phyloP scores from a whole-genome alignment of 2,329 filamentous ascomycete genomes.

The Trichoderma breve region DNA sequence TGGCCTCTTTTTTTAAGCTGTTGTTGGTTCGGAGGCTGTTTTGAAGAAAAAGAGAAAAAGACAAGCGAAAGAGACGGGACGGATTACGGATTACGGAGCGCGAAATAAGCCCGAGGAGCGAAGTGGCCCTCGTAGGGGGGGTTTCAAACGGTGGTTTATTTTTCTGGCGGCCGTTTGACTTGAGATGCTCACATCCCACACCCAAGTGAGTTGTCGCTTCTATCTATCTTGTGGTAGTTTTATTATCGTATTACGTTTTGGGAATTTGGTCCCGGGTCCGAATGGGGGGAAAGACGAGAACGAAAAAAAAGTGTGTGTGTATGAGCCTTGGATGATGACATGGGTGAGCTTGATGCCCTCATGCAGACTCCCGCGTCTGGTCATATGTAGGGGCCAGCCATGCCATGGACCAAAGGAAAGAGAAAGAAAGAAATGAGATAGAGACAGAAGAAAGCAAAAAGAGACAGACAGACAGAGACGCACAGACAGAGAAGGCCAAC shows the following conservation, averaged over 20 bases:
- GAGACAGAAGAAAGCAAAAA: background rate
- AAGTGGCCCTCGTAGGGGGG: background rate
- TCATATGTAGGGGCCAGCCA: background rate
- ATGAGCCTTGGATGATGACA: background rate
- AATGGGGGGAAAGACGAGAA: background rate
- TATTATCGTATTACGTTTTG: background rate
- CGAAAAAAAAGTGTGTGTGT: background rate
- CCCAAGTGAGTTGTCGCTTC: background rate
- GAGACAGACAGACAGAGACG: background rate
- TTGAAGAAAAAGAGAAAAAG: background rate
- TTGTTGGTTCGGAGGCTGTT: background rate
- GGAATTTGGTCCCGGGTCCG: background rate
- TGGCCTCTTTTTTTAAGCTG: background rate
- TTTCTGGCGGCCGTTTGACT: background rate
- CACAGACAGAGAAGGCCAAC: background rate
- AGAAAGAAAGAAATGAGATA: background rate
- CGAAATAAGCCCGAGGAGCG: background rate
- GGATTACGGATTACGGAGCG: background rate
- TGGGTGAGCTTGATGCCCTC: background rate
- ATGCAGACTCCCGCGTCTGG: slow-evolving; percentile 1
- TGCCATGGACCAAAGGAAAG: background rate
- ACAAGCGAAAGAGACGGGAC: background rate
- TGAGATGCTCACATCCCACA: background rate
- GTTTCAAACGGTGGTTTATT: background rate
- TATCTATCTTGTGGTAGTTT: background rate